Evolutionary conservation across 169 alveolate species (phyloP).

Genomic region (Eimeria acervulina): DNA sequence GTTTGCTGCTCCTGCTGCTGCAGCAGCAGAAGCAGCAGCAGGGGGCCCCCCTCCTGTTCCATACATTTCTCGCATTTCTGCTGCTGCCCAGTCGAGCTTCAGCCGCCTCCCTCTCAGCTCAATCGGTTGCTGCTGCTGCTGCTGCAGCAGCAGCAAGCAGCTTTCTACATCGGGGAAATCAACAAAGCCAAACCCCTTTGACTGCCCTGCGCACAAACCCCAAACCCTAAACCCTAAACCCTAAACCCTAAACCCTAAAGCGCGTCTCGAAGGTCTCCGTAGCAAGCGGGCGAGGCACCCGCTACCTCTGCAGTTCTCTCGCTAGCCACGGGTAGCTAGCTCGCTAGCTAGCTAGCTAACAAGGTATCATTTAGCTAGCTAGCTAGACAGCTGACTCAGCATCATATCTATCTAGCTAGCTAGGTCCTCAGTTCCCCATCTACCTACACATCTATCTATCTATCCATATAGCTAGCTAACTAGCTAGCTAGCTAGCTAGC

Average conservation of each 20-base stretch:
- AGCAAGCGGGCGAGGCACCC: background rate
- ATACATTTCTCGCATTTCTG: no score
- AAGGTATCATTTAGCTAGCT: no score
- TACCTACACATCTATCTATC: background rate
- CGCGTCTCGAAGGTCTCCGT: background rate
- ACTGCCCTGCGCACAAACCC: no score
- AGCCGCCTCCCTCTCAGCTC: conserved; percentile 70
- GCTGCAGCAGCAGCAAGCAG: conserved; percentile 51
- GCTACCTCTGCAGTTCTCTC: background rate
- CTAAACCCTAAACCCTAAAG: no score
- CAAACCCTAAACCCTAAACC: no score
- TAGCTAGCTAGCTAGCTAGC: no score
- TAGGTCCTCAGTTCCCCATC: background rate
- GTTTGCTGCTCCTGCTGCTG: background rate
- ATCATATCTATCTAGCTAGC: no score
- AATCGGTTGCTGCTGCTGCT: conserved; percentile 39
- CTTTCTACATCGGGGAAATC: conserved; percentile 73
- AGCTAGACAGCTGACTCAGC: no score
- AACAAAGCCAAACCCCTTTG: no score
- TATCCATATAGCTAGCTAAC: no score
- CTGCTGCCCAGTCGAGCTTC: conserved; percentile 77
- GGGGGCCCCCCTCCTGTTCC: no score
- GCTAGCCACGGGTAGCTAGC: background rate
- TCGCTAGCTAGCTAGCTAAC: background rate
- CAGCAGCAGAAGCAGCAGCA: conserved; percentile 85